A percentile compares a stretch with the other conserved stretches of the same genome.
phyloP scores from a whole-genome alignment of 2,329 filamentous ascomycete species.

The Fusarium sororula region DNA sequence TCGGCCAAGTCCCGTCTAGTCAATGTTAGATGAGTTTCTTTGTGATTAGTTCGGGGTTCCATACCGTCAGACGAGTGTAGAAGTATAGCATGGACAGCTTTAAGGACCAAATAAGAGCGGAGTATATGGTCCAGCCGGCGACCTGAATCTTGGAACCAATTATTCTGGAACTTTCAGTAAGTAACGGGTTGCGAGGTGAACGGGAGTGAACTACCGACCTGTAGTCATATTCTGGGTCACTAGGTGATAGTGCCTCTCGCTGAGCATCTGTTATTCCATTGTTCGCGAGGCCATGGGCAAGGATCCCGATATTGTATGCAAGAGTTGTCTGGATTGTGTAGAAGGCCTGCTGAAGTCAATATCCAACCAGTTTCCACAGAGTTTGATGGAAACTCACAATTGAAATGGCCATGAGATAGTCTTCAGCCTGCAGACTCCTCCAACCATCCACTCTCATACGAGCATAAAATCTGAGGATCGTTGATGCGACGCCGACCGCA shows the following conservation, averaged over 20 bases:
- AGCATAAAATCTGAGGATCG: conserved; percentile 44
- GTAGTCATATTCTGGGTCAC: conserved; percentile 53
- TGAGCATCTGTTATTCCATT: conserved; percentile 62
- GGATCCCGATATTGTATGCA: conserved; percentile 58
- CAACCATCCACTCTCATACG: conserved; percentile 39
- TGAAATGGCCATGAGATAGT: conserved; percentile 42
- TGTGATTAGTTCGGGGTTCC: not conserved
- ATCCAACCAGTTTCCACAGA: rapidly evolving
- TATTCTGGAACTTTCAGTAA: conserved; percentile 45
- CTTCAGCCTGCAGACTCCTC: conserved; percentile 41
- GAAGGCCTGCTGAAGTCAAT: conserved; percentile 51
- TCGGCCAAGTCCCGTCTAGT: conserved; percentile 50
- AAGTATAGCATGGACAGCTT: conserved; percentile 66
- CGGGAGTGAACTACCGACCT: conserved; percentile 31
- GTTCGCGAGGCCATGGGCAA: conserved; percentile 61
- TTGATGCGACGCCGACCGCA: conserved; percentile 38
- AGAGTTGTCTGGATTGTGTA: conserved; percentile 60
- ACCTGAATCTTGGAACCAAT: conserved; percentile 65
- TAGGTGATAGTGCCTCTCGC: conserved; percentile 52
- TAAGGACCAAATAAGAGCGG: conserved; percentile 60
- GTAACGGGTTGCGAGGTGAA: rapidly evolving
- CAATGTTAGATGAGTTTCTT: not conserved
- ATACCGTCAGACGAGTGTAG: conserved; percentile 60
- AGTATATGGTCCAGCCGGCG: conserved; percentile 63
- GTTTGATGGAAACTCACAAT: conserved; percentile 1